phyloP scores from a whole-genome alignment of 2,329 filamentous ascomycete species.

The Clarireedia paspali region DNA sequence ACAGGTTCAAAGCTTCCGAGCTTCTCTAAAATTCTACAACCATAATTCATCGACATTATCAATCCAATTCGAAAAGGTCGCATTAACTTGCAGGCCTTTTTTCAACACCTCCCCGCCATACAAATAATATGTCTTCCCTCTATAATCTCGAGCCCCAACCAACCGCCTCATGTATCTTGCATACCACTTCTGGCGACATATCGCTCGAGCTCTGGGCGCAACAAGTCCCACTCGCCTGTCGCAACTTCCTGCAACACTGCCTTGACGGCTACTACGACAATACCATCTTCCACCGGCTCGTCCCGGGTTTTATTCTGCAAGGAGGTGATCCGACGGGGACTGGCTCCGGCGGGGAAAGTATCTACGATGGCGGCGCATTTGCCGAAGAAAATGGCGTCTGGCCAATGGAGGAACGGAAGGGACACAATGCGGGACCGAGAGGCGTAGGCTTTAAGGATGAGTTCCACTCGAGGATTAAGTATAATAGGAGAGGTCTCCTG shows the following conservation, averaged over 20 bases:
- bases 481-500: slow-evolving; percentile 80
- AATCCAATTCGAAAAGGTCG: slow-evolving; percentile 9
- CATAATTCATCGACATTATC: background rate
- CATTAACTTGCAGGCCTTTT: slow-evolving; percentile 20
- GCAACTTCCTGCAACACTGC: slow-evolving; percentile 93
- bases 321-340: slow-evolving; percentile 92
- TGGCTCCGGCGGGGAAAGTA: slow-evolving; percentile 83
- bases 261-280: slow-evolving; percentile 92
- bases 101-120: background rate
- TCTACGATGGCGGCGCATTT: slow-evolving; percentile 78
- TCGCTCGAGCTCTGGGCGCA: slow-evolving; percentile 91
- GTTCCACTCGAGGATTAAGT: slow-evolving; percentile 85
- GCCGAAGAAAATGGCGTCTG: slow-evolving; percentile 31
- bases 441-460: slow-evolving; percentile 70
- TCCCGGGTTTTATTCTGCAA: slow-evolving; percentile 88
- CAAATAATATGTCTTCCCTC: slow-evolving; percentile 64
- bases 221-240: slow-evolving; percentile 82
- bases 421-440: slow-evolving; percentile 49
- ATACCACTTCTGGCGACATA: slow-evolving; percentile 85
- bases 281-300: slow-evolving; percentile 88
- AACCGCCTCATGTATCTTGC: slow-evolving; percentile 82
- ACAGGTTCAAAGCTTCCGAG: background rate
- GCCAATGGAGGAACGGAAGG: slow-evolving; percentile 57
- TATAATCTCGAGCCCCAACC: slow-evolving; percentile 95
- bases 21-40: background rate